These are phyloP conservation scores for Emericellopsis cladophorae DNA, from an alignment of 2,329 filamentous ascomycete genomes.

Conservation along the genomic window DNA sequence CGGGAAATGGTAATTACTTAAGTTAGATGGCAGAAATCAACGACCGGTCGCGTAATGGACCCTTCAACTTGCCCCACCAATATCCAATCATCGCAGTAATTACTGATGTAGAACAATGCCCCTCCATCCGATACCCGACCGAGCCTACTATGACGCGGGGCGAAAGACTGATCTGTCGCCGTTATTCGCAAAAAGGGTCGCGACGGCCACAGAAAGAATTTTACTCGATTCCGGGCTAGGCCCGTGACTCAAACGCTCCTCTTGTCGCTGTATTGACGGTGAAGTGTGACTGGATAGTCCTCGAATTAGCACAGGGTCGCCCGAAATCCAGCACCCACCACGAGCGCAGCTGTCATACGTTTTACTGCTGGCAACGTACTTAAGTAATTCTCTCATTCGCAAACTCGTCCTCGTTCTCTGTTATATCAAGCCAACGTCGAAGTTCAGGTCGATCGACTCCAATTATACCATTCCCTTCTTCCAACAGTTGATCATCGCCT, in stretches of 20 bases:
- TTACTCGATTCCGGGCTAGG: not conserved
- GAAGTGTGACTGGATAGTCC: no score
- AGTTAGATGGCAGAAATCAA: no score
- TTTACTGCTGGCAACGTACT: no score
- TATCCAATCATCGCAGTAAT: not conserved
- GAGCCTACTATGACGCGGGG: constrained; percentile 2
- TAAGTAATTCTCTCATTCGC: no score
- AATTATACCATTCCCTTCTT: not conserved
- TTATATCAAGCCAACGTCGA: not conserved
- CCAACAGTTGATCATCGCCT: not conserved
- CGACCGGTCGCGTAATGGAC: no score
- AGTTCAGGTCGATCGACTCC: not conserved
- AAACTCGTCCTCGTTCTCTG: no score
- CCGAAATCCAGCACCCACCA: no score
- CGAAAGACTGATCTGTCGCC: not conserved
- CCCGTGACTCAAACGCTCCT: no score
- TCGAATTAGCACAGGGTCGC: no score
- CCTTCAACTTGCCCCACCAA: not conserved
- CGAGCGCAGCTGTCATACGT: no score
- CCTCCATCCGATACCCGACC: constrained; percentile 4
- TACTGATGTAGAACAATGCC: not conserved
- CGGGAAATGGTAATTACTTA: no score
- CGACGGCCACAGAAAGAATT: not conserved
- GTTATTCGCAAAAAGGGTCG: not conserved
- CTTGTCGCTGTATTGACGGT: no score